Percentiles rank a stretch among this genome's conserved stretches.
phyloP scores from a whole-genome alignment of 805 yeast genomes.

The Tetrapisispora fleetii region DNA sequence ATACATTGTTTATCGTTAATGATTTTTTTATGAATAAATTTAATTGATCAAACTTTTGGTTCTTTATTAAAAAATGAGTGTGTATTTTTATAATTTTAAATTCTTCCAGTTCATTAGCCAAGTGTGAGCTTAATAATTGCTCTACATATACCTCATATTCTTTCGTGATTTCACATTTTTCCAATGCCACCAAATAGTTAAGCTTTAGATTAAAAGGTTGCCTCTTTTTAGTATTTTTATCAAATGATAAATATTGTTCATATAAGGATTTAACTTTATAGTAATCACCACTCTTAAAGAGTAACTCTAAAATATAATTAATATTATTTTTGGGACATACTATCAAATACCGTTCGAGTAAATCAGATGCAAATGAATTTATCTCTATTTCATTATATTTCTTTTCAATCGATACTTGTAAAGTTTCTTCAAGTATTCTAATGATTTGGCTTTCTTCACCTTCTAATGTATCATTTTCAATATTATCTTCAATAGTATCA shows the following conservation, averaged over 20 bases:
- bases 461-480: neutral
- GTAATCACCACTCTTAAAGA: slow-evolving; percentile 16
- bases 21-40: neutral
- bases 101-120: neutral
- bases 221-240: neutral
- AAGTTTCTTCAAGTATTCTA: neutral
- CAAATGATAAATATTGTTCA: slow-evolving; percentile 7
- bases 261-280: slow-evolving; percentile 7
- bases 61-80: neutral
- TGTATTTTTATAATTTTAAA: neutral
- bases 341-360: slow-evolving; percentile 16
- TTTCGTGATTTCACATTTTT: slow-evolving; percentile 4
- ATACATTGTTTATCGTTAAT: neutral
- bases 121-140: slow-evolving; percentile 21
- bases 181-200: slow-evolving; percentile 11
- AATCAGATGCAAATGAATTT: slow-evolving; percentile 1
- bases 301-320: slow-evolving; percentile 5
- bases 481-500: slow-evolving; percentile 3
- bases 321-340: slow-evolving; percentile 12
- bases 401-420: neutral
- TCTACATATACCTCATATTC: slow-evolving; percentile 25
- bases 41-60: neutral
- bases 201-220: slow-evolving; percentile 8
- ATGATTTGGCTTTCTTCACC: neutral
- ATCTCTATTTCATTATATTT: neutral